Conservation (phyloP, 805 yeast genomes). For the Candida alai region DNA sequence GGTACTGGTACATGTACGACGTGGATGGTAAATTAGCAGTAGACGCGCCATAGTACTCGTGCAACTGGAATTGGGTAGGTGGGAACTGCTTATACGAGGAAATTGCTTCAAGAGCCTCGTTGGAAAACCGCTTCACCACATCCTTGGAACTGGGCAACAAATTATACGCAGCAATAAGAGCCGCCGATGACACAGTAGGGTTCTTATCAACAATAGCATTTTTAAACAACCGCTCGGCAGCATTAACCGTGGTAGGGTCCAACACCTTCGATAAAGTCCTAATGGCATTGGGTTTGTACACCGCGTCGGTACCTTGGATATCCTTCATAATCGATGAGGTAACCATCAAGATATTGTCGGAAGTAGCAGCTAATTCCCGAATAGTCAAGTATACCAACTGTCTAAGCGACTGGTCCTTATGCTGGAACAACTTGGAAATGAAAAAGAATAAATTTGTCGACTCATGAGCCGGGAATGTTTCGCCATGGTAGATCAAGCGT, state of each 20-base stretch:
- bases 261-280: slow-evolving; percentile 86
- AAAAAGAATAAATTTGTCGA: slow-evolving; percentile 92
- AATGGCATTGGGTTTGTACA: slow-evolving; percentile 92
- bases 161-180: slow-evolving; percentile 86
- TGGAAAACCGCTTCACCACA: slow-evolving; percentile 88
- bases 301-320: slow-evolving; percentile 81
- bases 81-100: slow-evolving; percentile 55
- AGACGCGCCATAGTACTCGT: slow-evolving; percentile 52
- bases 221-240: slow-evolving; percentile 88
- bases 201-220: slow-evolving; percentile 89
- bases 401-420: slow-evolving; percentile 79
- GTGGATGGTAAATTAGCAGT: slow-evolving; percentile 57
- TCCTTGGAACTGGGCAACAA: slow-evolving; percentile 85
- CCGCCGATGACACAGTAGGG: slow-evolving; percentile 89
- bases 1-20: slow-evolving; percentile 86
- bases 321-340: slow-evolving; percentile 98
- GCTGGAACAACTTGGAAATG: slow-evolving; percentile 91
- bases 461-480: slow-evolving; percentile 80
- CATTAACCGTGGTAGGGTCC: slow-evolving; percentile 86
- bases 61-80: slow-evolving; percentile 45
- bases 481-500: slow-evolving; percentile 81
- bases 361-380: slow-evolving; percentile 79
- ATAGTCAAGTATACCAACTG: slow-evolving; percentile 92
- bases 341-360: slow-evolving; percentile 96
- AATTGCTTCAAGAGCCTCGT: slow-evolving; percentile 92